A percentile compares a stretch with the other conserved stretches of the same genome.
Evolutionary conservation across 129 eudicot genomes (phyloP).

Genomic region (Flaveria linearis): DNA sequence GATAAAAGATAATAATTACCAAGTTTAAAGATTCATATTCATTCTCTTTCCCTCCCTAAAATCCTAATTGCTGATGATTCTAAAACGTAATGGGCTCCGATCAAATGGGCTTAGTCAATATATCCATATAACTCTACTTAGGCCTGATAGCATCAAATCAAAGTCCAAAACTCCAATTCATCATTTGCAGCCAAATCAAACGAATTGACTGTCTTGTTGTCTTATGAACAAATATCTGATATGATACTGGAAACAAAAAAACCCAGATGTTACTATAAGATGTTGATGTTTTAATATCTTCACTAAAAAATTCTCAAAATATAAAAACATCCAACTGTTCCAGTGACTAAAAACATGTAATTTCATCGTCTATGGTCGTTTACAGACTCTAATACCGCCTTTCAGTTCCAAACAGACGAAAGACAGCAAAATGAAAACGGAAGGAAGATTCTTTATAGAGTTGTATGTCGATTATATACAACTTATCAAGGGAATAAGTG

Average conservation of each 20-base stretch:
- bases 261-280: neutral
- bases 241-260: neutral
- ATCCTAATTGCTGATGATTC: neutral
- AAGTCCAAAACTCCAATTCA: neutral
- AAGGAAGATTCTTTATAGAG: slow-evolving; percentile 14
- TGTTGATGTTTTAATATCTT: slow-evolving; percentile 4
- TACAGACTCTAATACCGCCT: neutral
- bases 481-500: slow-evolving; percentile 21
- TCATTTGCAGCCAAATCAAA: neutral
- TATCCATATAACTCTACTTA: neutral
- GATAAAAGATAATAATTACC: neutral
- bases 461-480: slow-evolving; percentile 30
- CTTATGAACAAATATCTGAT: neutral
- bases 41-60: neutral
- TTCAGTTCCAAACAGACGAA: neutral
- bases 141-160: neutral
- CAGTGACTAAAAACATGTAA: neutral
- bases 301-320: neutral
- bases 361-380: too few species aligned
- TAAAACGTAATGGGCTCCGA: neutral
- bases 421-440: neutral
- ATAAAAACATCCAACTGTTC: neutral
- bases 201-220: neutral
- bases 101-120: neutral
- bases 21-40: neutral